These are phyloP conservation scores for Geranomyces michiganensis DNA, from an alignment of 192 early-diverging fungal species.

Conservation along the genomic window DNA sequence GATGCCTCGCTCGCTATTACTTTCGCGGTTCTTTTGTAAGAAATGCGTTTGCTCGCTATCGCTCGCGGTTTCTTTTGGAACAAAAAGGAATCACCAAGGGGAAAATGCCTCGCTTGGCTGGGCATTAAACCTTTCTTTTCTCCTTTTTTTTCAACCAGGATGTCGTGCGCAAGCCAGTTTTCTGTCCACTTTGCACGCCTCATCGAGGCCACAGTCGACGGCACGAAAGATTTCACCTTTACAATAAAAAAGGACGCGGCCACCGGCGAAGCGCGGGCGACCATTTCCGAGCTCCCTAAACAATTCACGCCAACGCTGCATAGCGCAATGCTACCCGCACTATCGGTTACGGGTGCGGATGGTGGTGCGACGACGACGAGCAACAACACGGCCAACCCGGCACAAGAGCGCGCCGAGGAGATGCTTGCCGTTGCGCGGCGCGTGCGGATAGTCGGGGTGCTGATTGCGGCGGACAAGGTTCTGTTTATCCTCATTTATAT, in stretches of 20 bases:
- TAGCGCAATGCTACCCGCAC: not conserved
- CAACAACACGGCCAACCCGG: constrained; percentile 5
- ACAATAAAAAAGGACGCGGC: not conserved
- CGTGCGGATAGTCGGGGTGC: constrained; percentile 22
- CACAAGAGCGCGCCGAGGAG: constrained; percentile 8
- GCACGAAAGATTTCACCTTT: constrained; percentile 6
- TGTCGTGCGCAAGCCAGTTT: constrained; percentile 19
- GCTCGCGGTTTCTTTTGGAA: too few species aligned
- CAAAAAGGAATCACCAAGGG: too few species aligned
- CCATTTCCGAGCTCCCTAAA: not conserved
- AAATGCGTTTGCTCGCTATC: too few species aligned
- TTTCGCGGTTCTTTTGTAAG: too few species aligned
- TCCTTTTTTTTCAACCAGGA: constrained; percentile 13
- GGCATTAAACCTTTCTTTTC: too few species aligned
- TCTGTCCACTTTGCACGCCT: constrained; percentile 20
- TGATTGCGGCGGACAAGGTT: constrained; percentile 24
- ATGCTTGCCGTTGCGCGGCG: constrained; percentile 24
- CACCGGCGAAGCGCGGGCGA: not conserved
- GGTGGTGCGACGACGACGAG: not conserved
- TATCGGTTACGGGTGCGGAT: not conserved
- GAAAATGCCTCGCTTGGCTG: too few species aligned
- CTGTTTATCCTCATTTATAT: constrained; percentile 24
- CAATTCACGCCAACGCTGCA: too few species aligned
- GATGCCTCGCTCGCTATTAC: too few species aligned
- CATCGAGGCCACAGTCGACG: constrained; percentile 21